Conservation (phyloP, 2,329 filamentous ascomycete species). For the Microdochium paspali region DNA sequence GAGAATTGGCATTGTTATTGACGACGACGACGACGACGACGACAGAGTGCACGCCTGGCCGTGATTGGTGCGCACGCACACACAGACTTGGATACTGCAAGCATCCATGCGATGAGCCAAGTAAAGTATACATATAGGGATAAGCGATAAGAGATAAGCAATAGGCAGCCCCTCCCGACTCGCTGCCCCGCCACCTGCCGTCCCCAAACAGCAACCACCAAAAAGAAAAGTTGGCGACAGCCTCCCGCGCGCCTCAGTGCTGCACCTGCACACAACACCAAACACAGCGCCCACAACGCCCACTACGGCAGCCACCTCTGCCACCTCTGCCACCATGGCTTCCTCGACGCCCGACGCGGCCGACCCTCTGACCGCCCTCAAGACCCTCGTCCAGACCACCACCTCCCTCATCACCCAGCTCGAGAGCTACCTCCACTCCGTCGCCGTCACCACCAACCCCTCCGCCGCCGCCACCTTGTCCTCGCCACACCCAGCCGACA, state of each 20-base stretch:
- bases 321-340: background rate
- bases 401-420: conserved; percentile 29
- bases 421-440: conserved; percentile 28
- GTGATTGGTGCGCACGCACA: too few species aligned
- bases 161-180: background rate
- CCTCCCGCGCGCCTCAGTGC: background rate
- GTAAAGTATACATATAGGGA: too few species aligned
- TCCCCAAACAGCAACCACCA: background rate
- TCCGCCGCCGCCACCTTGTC: conserved; percentile 8
- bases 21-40: too few species aligned
- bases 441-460: conserved; percentile 21
- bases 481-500: conserved; percentile 6
- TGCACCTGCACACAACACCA: too few species aligned
- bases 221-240: background rate
- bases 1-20: too few species aligned
- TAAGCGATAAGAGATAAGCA: background rate
- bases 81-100: too few species aligned
- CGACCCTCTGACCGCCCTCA: conserved; percentile 26
- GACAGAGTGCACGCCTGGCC: too few species aligned
- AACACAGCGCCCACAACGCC: too few species aligned
- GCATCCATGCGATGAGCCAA: too few species aligned
- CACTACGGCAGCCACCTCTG: too few species aligned
- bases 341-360: background rate
- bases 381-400: conserved; percentile 25
- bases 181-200: background rate